Conservation (phyloP, 495 filamentous ascomycete genomes). For the Recurvomyces mirabilis region DNA sequence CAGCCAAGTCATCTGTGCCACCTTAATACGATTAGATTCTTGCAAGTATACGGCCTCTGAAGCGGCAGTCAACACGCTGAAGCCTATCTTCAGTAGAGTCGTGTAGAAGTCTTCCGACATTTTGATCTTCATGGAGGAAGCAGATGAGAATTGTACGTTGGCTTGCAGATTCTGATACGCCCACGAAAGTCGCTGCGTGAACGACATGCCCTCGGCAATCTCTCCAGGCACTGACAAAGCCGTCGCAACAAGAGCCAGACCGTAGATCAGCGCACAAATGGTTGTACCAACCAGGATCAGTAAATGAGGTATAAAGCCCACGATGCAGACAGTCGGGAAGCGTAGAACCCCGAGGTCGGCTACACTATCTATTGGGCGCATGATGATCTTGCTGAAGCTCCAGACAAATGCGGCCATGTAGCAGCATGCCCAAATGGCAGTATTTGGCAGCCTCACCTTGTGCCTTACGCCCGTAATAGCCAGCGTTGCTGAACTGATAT, state of each 20-base stretch:
- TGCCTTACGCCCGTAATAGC: conserved; percentile 69
- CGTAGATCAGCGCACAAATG: conserved; percentile 63
- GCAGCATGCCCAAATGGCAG: conserved; percentile 75
- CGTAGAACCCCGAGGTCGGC: conserved; percentile 43
- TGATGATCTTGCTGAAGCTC: conserved; percentile 39
- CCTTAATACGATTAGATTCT: conserved; percentile 64
- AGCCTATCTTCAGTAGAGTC: conserved; percentile 72
- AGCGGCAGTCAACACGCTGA: conserved; percentile 76
- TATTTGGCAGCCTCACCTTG: conserved; percentile 68
- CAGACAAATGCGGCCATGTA: conserved; percentile 74
- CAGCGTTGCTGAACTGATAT: conserved; percentile 72
- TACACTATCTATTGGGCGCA: conserved; percentile 13
- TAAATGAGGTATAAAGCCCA: conserved; percentile 89
- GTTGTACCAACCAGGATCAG: conserved; percentile 68
- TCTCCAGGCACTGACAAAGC: conserved; percentile 52
- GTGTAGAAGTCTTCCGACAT: conserved; percentile 93
- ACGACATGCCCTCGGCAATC: conserved; percentile 27
- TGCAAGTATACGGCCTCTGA: conserved; percentile 93
- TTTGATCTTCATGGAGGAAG: conserved; percentile 50
- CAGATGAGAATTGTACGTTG: conserved; percentile 64
- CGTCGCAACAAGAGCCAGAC: conserved; percentile 61
- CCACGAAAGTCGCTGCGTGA: conserved; percentile 45
- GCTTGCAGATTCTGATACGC: conserved; percentile 88
- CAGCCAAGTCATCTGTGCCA: conserved; percentile 79
- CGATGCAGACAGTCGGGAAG: conserved; percentile 87